Conservation (phyloP, 2,329 filamentous ascomycete genomes). For the Stemphylium vesicarium region DNA sequence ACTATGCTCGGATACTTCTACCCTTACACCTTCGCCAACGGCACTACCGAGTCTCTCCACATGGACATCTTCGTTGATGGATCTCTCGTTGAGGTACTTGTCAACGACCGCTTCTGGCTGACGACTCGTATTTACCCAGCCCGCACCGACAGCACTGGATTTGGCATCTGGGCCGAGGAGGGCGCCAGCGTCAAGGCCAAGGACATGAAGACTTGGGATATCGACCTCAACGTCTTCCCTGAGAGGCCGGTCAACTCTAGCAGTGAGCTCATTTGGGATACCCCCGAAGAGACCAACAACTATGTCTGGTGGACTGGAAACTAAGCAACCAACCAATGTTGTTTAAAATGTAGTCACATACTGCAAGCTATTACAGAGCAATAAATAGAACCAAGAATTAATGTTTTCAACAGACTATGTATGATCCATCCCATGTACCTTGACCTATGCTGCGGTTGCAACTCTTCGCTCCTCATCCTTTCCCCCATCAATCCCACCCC, state of each 20-base stretch:
- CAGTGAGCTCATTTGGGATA: slow-evolving; percentile 51
- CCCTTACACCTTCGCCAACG: slow-evolving; percentile 50
- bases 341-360: neutral
- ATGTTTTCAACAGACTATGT: neutral
- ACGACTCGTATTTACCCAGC: slow-evolving; percentile 56
- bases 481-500: slow-evolving; percentile 12
- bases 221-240: slow-evolving; percentile 50
- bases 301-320: slow-evolving; percentile 56
- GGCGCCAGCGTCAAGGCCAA: slow-evolving; percentile 47
- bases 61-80: slow-evolving; percentile 58
- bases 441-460: slow-evolving; percentile 3
- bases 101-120: slow-evolving; percentile 52
- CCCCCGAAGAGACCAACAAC: slow-evolving; percentile 53
- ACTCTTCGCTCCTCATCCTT: neutral
- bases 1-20: slow-evolving; percentile 56
- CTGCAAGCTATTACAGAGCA: neutral
- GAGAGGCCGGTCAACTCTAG: slow-evolving; percentile 51
- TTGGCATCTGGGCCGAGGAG: slow-evolving; percentile 51
- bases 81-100: slow-evolving; percentile 55
- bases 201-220: slow-evolving; percentile 50
- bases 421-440: no score
- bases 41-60: slow-evolving; percentile 49
- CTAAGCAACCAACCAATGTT: slow-evolving; percentile 19
- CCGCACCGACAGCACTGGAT: slow-evolving; percentile 52
- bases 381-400: neutral